Evolutionary conservation across 257 asterid genomes (phyloP).

Genomic region (Ilex asprella): DNA sequence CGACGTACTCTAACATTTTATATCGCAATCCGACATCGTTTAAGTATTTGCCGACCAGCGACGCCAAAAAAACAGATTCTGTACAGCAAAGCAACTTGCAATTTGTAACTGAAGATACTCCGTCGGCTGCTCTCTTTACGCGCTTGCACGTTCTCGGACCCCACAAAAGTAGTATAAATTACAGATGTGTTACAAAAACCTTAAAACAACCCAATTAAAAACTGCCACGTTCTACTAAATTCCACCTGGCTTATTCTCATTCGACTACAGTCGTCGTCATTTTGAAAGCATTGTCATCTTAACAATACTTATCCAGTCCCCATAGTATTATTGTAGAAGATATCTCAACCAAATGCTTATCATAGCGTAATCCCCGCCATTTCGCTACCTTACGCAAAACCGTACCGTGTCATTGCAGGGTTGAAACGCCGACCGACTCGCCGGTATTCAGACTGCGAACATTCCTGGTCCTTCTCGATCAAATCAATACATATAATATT

Average conservation of each 20-base stretch:
- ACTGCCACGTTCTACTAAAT: too few species aligned
- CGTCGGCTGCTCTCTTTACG: slow-evolving; percentile 38
- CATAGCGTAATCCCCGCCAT: slow-evolving; percentile 39
- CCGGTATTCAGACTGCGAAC: slow-evolving; percentile 12
- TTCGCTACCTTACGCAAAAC: slow-evolving; percentile 44
- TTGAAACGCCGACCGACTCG: slow-evolving; percentile 20
- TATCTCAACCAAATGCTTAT: slow-evolving; percentile 41
- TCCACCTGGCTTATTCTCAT: too few species aligned
- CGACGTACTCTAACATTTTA: too few species aligned
- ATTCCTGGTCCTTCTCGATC: not conserved
- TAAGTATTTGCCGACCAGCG: slow-evolving; percentile 21
- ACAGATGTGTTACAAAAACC: too few species aligned
- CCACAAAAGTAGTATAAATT: not conserved
- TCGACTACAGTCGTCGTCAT: too few species aligned
- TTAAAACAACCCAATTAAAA: too few species aligned
- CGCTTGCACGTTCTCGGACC: slow-evolving; percentile 52
- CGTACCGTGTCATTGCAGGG: slow-evolving; percentile 16
- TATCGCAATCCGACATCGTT: slow-evolving; percentile 13
- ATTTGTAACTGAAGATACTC: slow-evolving; percentile 34
- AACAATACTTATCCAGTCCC: slow-evolving; percentile 3
- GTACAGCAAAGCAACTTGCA: slow-evolving; percentile 2
- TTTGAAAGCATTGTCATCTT: slow-evolving; percentile 20
- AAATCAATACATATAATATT: not conserved
- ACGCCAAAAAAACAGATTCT: slow-evolving; percentile 32
- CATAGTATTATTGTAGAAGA: not conserved